Evolutionary conservation across 1,139 yeast species (phyloP), one percentile per base, ranked within the genome.

Genomic region (Geotrichum fermentans): DNA sequence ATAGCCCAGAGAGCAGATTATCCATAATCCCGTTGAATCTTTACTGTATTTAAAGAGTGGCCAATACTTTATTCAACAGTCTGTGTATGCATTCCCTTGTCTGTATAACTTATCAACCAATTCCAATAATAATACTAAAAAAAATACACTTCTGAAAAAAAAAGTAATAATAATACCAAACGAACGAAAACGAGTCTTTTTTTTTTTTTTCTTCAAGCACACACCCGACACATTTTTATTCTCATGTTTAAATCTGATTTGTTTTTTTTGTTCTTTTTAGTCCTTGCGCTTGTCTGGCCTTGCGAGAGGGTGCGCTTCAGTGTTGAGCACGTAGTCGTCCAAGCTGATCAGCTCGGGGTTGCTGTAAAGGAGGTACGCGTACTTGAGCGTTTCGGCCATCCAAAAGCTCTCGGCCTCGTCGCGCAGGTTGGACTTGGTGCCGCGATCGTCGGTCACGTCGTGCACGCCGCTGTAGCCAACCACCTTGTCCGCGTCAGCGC

Each of bases 361-460:
- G 52, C 80, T 82, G 63, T 83, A 83, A 58, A 85, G 69, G 54
- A 85, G 70, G 64, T 82, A 84, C 56, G 80, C 80, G 64, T 83
- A 84, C 64, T 85, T 84, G 62, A 85, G 71, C 1, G 94, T 84
- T 61, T 83, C 90, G 0, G 88, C 86, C 67, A 80, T 76, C 92
- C 92, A 85, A 69, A 81, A 83, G 33, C 85, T 78, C 56, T 82
- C 88, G 46, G 78, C 67, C 51, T 73, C 72, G 58, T 80, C 81
- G 40, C 69, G 64, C 41, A 57, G 62, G 8, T 55, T 53, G 28
- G 55, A 53, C 41, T 38, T 38, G 33, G 22, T 38, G 22, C 46
- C 50, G 7, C 55, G 53, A 26, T 51, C 30, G 41, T 67, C 58
- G 1, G 79, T 75, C 22, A 83, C 79, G 59, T 82, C 86, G 7